Base-by-base conservation (phyloP, 148 eudicot genomes). In the Chenopodium suecicum region DNA sequence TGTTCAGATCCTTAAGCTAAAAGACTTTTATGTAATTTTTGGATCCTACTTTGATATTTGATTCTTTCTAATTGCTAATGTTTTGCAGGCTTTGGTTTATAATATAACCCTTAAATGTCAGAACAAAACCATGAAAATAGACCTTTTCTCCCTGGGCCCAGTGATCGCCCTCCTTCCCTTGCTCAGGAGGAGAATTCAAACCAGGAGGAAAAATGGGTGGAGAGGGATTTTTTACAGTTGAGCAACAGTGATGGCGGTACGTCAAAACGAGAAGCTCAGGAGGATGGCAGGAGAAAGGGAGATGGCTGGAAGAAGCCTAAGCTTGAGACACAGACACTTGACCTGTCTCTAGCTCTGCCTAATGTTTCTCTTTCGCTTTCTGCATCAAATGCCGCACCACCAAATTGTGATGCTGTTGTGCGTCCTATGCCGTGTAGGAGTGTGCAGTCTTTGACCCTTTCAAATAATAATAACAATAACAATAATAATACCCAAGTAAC, bases 211-310 rank as follows among this genome's bases (percentile, higher is more conserved):
- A 67, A 86, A 31, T 90, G 90, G 91, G 92, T 94, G 1, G 92
- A 89, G 78, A 94, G 95, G 52, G 98, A 94, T 87, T 92, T 93
- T 82, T 87, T 94, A 52, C 93, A 88, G 66, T 74, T 91, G 90
- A 88, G 81, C 79, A 90, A 87, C 29, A 83, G 29, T 47, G 82
- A 81, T 27, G 82, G 82, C 32, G 83, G 82, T 17, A 65, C 85
- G 0, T 85, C 84, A 1, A 85, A 86, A 88, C 58, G 92, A 83
- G 82, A 88, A 81, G 84, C 85, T 83, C 77, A 75, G 73, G 80
- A 78, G 46, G 87, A 82, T 32, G 67, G 78, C 22, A 89, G 86
- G 47, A 85, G 90, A 63, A 89, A 73, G 62, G 77, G 82, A 50
- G 90, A 88, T 14, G 68, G 77, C 67, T 86, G 87, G 29, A 92